Evolutionary conservation across 257 asterid species (phyloP).

Genomic region (Linderniella brevidens): DNA sequence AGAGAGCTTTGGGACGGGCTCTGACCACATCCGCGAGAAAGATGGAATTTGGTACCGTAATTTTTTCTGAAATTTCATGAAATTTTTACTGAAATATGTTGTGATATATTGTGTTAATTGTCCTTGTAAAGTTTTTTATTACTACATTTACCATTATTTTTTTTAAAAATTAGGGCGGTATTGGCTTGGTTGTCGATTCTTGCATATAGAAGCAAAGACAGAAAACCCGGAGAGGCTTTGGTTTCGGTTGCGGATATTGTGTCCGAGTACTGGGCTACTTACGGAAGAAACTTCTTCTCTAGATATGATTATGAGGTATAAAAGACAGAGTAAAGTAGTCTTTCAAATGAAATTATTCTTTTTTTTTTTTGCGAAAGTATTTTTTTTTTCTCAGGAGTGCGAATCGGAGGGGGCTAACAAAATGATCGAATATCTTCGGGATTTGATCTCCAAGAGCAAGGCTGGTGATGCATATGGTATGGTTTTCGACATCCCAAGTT

Average conservation of each 20-base stretch:
- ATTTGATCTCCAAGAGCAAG: conserved; percentile 48
- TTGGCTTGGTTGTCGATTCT: conserved; percentile 95
- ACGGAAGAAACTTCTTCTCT: conserved; percentile 88
- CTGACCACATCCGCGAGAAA: conserved; percentile 96
- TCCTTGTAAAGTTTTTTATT: no score
- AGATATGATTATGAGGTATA: conserved; percentile 94
- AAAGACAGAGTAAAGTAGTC: conserved; percentile 9
- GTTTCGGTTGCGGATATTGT: conserved; percentile 87
- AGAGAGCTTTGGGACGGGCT: conserved; percentile 98
- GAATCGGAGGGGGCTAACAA: conserved; percentile 78
- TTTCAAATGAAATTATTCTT: not conserved
- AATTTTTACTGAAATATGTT: no score
- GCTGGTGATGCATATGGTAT: conserved; percentile 65
- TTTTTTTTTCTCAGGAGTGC: conserved; percentile 48
- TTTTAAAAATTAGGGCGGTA: conserved; percentile 49
- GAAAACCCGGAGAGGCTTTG: conserved; percentile 59
- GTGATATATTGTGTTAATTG: no score
- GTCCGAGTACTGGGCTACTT: conserved; percentile 79
- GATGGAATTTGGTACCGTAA: conserved; percentile 78
- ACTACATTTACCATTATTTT: no score
- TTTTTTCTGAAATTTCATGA: no score
- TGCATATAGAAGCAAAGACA: conserved; percentile 71
- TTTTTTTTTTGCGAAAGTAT: conserved; percentile 3
- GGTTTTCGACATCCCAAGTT: conserved; percentile 1
- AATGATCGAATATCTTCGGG: conserved; percentile 64